phyloP scores from a whole-genome alignment of 2,329 filamentous ascomycete species.

The Erysiphe pulchra region DNA sequence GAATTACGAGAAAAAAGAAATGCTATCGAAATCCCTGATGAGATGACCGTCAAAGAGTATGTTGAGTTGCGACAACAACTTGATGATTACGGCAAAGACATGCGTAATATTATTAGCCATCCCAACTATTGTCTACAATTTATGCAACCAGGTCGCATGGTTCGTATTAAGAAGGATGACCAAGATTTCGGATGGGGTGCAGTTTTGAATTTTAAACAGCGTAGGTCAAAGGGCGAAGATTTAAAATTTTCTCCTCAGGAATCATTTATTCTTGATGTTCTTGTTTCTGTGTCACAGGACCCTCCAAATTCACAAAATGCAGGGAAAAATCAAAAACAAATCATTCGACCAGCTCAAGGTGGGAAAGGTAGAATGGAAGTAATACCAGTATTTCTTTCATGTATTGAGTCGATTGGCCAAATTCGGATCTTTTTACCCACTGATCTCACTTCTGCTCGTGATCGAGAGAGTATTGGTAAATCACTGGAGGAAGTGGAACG shows the following conservation, averaged over 20 bases:
- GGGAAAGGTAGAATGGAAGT: conserved; percentile 52
- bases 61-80: conserved; percentile 73
- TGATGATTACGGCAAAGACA: conserved; percentile 61
- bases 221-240: conserved; percentile 38
- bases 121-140: conserved; percentile 68
- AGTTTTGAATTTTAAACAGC: conserved; percentile 45
- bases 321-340: conserved; percentile 36
- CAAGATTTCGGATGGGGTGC: conserved; percentile 89
- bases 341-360: conserved; percentile 31
- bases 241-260: conserved; percentile 48
- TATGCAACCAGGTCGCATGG: conserved; percentile 63
- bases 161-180: conserved; percentile 58
- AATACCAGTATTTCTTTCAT: conserved; percentile 66
- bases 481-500: conserved; percentile 52
- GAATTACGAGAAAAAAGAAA: conserved; percentile 52
- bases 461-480: conserved; percentile 42
- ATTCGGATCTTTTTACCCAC: conserved; percentile 62
- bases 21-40: conserved; percentile 55
- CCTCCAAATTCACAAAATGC: conserved; percentile 27
- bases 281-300: conserved; percentile 35
- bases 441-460: conserved; percentile 41
- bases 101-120: conserved; percentile 77
- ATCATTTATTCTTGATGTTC: conserved; percentile 58
- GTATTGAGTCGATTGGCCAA: conserved; percentile 62
- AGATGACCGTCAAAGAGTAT: conserved; percentile 77